These are phyloP conservation scores for Sophora flavescens DNA, from an alignment of 306 rosid species.

Conservation along the genomic window DNA sequence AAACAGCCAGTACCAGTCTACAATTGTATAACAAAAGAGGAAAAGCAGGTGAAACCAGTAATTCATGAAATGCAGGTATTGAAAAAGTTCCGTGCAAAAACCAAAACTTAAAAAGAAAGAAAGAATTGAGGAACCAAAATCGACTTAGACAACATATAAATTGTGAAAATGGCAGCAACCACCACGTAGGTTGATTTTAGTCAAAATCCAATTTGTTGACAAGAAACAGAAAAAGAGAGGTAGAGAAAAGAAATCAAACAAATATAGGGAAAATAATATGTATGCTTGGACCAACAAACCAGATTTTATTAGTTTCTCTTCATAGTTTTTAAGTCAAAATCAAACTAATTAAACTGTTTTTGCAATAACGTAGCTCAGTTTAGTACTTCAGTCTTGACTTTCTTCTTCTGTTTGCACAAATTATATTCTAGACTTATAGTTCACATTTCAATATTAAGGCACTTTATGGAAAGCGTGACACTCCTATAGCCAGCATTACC, in stretches of 20 bases:
- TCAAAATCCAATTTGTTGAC: conserved; percentile 22
- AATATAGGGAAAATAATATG: neutral
- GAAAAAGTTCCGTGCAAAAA: neutral
- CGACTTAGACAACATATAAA: neutral
- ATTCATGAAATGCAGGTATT: conserved; percentile 24
- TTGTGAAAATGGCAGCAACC: neutral
- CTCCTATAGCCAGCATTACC: neutral
- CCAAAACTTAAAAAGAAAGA: neutral
- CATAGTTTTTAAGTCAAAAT: too few relatives aligned
- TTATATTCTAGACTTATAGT: too few relatives aligned
- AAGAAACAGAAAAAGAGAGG: neutral
- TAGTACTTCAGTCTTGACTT: neutral
- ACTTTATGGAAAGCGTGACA: neutral
- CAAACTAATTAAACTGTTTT: neutral
- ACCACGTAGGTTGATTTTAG: neutral
- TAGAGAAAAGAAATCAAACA: conserved; percentile 3
- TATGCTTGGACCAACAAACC: neutral
- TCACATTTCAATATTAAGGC: neutral
- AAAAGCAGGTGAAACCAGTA: conserved; percentile 14
- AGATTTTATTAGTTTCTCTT: neutral
- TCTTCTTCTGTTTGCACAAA: neutral
- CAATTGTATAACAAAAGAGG: neutral
- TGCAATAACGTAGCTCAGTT: neutral
- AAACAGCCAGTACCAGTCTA: neutral
- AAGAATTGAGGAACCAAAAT: neutral